Base-by-base conservation (phyloP, 306 rosid genomes). In the Abrus pulchellus region DNA sequence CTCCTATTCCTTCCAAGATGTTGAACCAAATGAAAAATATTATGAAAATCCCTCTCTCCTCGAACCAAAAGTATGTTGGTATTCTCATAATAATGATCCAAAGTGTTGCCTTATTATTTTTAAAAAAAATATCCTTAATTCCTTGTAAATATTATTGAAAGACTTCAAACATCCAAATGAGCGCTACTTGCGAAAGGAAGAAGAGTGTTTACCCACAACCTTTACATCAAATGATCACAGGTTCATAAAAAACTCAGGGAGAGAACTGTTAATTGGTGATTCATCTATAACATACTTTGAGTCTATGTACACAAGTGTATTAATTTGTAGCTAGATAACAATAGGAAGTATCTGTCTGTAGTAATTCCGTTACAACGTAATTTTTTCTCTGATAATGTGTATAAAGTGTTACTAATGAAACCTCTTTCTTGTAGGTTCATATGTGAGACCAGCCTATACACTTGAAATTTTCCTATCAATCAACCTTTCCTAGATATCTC, bases 401-500 rank as follows among this genome's bases (percentile, higher is more conserved):
- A 76, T 69, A 64, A 4, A 9, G 6, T 53, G 75, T 77, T 72
- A 45, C 68, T 57, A 73, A 20, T 53, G 65, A 62, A 72, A 82
- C 80, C 68, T 73, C 45, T 67, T 66, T 60, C 72, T 63, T 8
- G 49, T 20, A 29, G 78, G 60, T 32, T 62, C 70, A 78, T 28
- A 8, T 38, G 65, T 55, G 75, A 66, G 75, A 66, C 68, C 75
- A 76, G 48, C 57, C 78, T 75, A 59, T 83, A 80, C 71, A 70
- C 36, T 80, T 76, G 20, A 49, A 74, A 68, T 10, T 72, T 63
- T 48, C 80, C 63, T 75, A 54, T 36, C 38, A 59, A 68, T 49
- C 79, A 77, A 73, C 52, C 72, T 50, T 66, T 65, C 75, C 87
- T 76, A 79, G 28, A 44, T 76, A 85, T 78, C 14, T 38, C 45